These are phyloP conservation scores for Cyphellophora attinorum DNA, from an alignment of 2,329 filamentous ascomycete genomes.

Conservation along the genomic window DNA sequence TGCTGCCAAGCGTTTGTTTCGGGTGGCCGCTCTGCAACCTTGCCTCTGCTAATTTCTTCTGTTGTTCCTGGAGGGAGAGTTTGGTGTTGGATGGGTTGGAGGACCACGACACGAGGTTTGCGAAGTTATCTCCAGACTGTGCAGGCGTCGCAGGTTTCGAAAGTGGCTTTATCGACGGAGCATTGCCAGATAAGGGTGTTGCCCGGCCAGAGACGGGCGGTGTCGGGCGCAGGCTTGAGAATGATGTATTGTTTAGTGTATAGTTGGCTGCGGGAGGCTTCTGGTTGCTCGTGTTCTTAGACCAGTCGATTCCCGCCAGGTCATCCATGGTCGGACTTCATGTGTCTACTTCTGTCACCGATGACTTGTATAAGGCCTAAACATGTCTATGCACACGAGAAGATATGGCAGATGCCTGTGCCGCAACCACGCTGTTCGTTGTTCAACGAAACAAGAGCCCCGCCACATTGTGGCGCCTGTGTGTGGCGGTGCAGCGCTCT, in stretches of 20 bases:
- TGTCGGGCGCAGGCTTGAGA: constrained; percentile 27
- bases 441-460: too few species aligned
- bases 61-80: constrained; percentile 56
- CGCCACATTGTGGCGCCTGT: too few species aligned
- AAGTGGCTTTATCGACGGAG: constrained; percentile 22
- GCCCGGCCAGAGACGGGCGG: constrained; percentile 32
- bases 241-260: constrained; percentile 20
- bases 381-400: too few species aligned
- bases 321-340: constrained; percentile 40
- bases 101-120: constrained; percentile 54
- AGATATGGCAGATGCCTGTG: too few species aligned
- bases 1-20: constrained; percentile 56
- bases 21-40: too few species aligned
- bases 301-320: constrained; percentile 36
- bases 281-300: constrained; percentile 24
- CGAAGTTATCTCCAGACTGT: constrained; percentile 50
- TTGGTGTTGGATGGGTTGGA: constrained; percentile 38
- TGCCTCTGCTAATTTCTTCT: constrained; percentile 65
- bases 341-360: too few species aligned
- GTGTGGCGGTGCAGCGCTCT: too few species aligned
- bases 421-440: too few species aligned
- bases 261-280: constrained; percentile 28
- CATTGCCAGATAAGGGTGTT: constrained; percentile 29
- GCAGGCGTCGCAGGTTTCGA: constrained; percentile 31
- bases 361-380: too few species aligned